These are phyloP conservation scores for Trichoderma semiorbis DNA, from an alignment of 2,329 filamentous ascomycete species.

Conservation along the genomic window DNA sequence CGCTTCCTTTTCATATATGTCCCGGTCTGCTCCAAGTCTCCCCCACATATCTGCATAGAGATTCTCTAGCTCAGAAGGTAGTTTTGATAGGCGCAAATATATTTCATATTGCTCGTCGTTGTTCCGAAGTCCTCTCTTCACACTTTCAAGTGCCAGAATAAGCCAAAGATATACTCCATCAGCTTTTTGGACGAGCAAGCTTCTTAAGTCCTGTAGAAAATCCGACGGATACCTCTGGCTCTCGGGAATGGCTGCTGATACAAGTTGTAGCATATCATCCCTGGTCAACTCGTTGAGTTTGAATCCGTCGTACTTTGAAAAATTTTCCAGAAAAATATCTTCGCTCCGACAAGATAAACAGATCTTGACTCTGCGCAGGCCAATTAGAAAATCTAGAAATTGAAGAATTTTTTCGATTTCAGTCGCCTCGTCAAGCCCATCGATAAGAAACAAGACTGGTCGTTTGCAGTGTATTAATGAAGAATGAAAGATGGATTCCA, in stretches of 20 bases:
- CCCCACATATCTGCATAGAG: neutral
- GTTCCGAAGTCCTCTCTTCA: neutral
- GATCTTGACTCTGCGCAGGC: neutral
- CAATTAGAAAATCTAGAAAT: neutral
- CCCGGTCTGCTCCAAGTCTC: neutral
- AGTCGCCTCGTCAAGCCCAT: neutral
- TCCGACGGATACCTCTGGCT: neutral
- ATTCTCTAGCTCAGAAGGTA: neutral
- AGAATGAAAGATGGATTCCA: neutral
- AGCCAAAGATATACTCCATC: neutral
- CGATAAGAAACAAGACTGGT: neutral
- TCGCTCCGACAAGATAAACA: neutral
- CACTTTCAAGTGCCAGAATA: neutral
- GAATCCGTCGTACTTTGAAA: neutral
- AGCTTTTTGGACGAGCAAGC: neutral
- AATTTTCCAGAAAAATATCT: neutral
- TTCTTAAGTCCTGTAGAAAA: accelerated
- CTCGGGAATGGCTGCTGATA: neutral
- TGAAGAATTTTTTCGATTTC: neutral
- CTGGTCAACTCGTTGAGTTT: neutral
- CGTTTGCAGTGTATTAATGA: neutral
- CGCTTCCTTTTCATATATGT: neutral
- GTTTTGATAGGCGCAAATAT: neutral
- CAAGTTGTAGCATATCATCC: neutral
- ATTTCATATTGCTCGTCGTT: neutral